These are phyloP conservation scores for Trametopsis cervina DNA, from an alignment of 768 basidiomycete genomes.

Conservation along the genomic window DNA sequence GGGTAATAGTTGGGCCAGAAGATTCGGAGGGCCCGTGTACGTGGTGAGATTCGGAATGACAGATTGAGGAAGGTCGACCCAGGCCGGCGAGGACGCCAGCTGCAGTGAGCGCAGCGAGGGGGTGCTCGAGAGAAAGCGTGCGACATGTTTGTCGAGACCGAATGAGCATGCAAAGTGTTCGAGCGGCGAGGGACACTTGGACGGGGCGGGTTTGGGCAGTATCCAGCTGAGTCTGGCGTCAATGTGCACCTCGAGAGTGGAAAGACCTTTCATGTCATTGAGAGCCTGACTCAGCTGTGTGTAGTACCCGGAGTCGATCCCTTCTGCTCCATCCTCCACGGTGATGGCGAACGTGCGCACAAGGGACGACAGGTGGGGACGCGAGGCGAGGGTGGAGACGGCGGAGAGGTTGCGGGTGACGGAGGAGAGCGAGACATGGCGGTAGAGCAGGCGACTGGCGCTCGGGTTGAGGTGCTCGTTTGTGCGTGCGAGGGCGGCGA, in stretches of 20 bases:
- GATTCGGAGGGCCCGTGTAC: conserved; percentile 54
- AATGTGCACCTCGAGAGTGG: conserved; percentile 44
- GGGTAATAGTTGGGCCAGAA: conserved; percentile 51
- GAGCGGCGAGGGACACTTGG: conserved; percentile 27
- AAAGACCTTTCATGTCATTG: conserved; percentile 52
- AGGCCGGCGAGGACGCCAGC: conserved; percentile 30
- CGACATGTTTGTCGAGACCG: conserved; percentile 50
- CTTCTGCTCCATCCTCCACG: conserved; percentile 32
- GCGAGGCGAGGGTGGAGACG: conserved; percentile 49
- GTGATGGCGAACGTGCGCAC: conserved; percentile 59
- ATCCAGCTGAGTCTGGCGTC: conserved; percentile 50
- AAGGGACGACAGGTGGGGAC: conserved; percentile 48
- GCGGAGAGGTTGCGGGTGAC: conserved; percentile 39
- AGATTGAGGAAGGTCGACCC: conserved; percentile 15
- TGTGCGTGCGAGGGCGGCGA: conserved; percentile 43
- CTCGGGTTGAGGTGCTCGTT: conserved; percentile 35
- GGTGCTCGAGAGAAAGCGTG: conserved; percentile 49
- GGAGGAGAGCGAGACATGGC: conserved; percentile 42
- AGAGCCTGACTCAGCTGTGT: conserved; percentile 44
- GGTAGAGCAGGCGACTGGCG: conserved; percentile 60
- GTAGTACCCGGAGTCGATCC: conserved; percentile 42
- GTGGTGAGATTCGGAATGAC: conserved; percentile 41
- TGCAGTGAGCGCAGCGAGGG: conserved; percentile 52
- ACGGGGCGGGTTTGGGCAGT: conserved; percentile 24
- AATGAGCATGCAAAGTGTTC: conserved; percentile 54